Base-by-base conservation (phyloP, 176 grass and related monocot species). In the Rhynchospora pubera region DNA sequence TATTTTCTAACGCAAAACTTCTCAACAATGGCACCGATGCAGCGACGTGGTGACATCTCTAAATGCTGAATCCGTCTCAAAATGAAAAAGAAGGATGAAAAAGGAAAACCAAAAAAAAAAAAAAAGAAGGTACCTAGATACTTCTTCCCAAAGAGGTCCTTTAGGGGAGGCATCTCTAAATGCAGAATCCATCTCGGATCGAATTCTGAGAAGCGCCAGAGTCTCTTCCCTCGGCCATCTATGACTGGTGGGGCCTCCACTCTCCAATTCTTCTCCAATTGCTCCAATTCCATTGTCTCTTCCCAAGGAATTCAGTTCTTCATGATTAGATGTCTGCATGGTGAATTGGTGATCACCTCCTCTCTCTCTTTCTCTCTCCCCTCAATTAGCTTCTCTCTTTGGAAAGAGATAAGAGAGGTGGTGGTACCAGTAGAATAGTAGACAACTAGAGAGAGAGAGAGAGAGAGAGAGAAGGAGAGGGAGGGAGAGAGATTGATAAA, bases 131-230 rank as follows among this genome's bases (percentile, higher is more conserved):
- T 91, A 94, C 95, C 95, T 98, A 50, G 95, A 88, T 69, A 94
- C 90, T 65, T 94, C 92, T 34, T 94, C 90, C 95, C 95, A 98
- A 62, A 98, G 95, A 64, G 92, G 92, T 5, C 81, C 84, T 79
- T 98, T 98, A 85, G 94, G 92, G 58, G 95, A 94, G 84, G 95
- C 87, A 77, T 98, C 95, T 77, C 95, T 89, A 90, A 98, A 98
- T 77, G 78, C 85, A 50, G 95, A 74, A 84, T 94, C 95, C 95
- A 98, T 98, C 90, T 94, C 95, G 23, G 95, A 98, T 56, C 95
- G 88, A 91, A 98, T 98, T 91, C 87, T 88, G 92, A 98, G 93
- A 84, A 98, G 92, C 6, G 92, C 92, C 2, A 93, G 74, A 82
- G 95, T 98, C 83, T 98, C 92, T 87, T 98, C 91, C 11, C 92